Evolutionary conservation across 805 yeast species (phyloP), one percentile per base, ranked within the genome.

Genomic region (Yamadazyma endophytica): DNA sequence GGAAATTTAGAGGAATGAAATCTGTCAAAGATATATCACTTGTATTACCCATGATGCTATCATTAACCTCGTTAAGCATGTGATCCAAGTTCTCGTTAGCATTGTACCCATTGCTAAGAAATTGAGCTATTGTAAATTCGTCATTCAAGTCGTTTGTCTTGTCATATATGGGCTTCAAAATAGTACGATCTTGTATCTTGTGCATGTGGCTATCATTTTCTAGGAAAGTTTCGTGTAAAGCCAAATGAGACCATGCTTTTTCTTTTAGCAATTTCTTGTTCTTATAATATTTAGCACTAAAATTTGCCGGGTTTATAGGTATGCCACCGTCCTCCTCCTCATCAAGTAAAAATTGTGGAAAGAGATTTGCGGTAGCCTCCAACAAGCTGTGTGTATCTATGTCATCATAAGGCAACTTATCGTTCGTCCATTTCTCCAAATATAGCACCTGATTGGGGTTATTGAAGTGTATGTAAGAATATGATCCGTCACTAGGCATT

Each of bases 341-440:
- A 12, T 64, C 69, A 2, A 59, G 43, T 8, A 61, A 45, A 17
- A 53, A 45, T 27, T 52, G 59, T 5, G 70, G 69, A 42, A 62
- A 63, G 11, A 63, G 36, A 20, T 33, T 46, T 3, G 59, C 36
- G 3, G 69, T 61, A 4, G 62, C 63, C 18, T 65, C 70, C 18
- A 59, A 37, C 13, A 65, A 46, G 8, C 53, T 39, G 12, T 51
- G 54, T 15, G 70, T 64, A 33, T 65, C 70, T 13, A 65, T 62
- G 26, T 61, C 69, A 33, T 65, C 67, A 33, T 50, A 64, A 1
- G 68, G 61, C 17, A 65, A 53, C 12, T 29, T 33, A 13, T 61
- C 66, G 27, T 62, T 63, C 9, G 43, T 43, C 72, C 72, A 65
- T 19, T 54, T 52, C 35, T 65, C 70, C 54, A 62, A 60, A 35